These are phyloP conservation scores for Leptosphaerulina australis DNA, from an alignment of 2,329 filamentous ascomycete species.

Conservation along the genomic window DNA sequence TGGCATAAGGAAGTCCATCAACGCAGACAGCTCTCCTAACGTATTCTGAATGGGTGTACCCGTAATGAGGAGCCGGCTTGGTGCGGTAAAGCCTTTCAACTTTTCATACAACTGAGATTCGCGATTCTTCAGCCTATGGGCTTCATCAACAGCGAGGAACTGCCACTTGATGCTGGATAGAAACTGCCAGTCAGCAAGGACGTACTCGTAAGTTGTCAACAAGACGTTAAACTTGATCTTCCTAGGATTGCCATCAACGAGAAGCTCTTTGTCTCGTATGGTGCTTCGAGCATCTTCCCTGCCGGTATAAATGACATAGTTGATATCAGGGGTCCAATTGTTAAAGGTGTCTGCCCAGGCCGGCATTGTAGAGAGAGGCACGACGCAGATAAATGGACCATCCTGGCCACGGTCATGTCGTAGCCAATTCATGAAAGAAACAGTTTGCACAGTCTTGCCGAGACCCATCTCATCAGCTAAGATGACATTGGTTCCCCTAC, in stretches of 20 bases:
- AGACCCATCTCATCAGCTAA: conserved; percentile 98
- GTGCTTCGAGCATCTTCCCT: conserved; percentile 84
- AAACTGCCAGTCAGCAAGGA: conserved; percentile 82
- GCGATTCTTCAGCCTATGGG: conserved; percentile 93
- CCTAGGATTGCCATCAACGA: conserved; percentile 82
- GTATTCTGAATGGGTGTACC: conserved; percentile 98
- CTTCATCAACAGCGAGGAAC: conserved; percentile 93
- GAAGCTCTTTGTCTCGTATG: conserved; percentile 87
- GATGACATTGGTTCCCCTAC: conserved; percentile 90
- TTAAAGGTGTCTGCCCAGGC: conserved; percentile 99
- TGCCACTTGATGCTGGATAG: conserved; percentile 95
- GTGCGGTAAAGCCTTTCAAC: conserved; percentile 82
- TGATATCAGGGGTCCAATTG: conserved; percentile 91
- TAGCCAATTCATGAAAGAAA: conserved; percentile 96
- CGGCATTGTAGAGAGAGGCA: conserved; percentile 94
- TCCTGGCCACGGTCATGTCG: conserved; percentile 88
- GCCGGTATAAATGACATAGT: conserved; percentile 96
- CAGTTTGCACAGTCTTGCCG: conserved; percentile 96
- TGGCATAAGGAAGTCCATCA: conserved; percentile 98
- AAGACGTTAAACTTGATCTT: conserved; percentile 98
- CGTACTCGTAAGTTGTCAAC: conserved; percentile 96
- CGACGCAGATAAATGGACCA: conserved; percentile 95
- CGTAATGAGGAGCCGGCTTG: conserved; percentile 89
- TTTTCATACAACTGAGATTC: conserved; percentile 92
- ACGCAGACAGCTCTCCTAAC: conserved; percentile 84